Base-by-base conservation (phyloP, 208 protist genomes). In the Trypanosoma cruzi region DNA sequence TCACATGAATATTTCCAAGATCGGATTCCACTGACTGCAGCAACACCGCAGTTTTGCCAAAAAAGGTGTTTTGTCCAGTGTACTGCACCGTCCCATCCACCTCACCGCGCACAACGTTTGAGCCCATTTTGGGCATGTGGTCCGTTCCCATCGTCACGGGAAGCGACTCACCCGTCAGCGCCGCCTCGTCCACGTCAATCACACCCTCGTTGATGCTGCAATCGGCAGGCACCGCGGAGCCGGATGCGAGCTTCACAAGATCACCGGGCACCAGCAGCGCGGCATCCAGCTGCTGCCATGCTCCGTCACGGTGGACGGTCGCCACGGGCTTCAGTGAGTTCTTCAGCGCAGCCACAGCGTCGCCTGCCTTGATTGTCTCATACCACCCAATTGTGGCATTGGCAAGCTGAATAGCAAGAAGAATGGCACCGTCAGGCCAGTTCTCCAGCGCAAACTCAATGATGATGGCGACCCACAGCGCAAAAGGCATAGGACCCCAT, bases 81-180 rank as follows among this genome's bases (percentile, higher is more conserved):
- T 65, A 81, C 75, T 91, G 84, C 64, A 92, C 84, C 0, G 82
- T 91, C 14, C 79, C 86, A 65, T 89, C 82, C 56, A 92, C 84
- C 67, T 92, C 86, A 22, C 86, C 89, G 37, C 84, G 84, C 61
- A 92, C 83, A 40, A 90, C 88, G 68, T 80, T 94, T 24, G 93
- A 97, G 11, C 96, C 97, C 79, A 96, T 96, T 77, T 96, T 98
- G 50, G 88, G 85, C 81, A 90, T 84, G 61, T 97, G 89, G 53
- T 90, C 95, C 31, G 73, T 40, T 58, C 80, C 80, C 80, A 95
- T 96, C 40, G 82, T 89, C 13, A 98, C 96, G 31, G 98, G 98
- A 11, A 98, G 84, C 7, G 96, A 98, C 81, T 99, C 98, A 36
- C 98, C 97, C 6, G 97, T 99, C 46, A 98, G 80, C 18, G 94